Evolutionary conservation across 2,329 filamentous ascomycete genomes (phyloP).

Genomic region (Trichophyton benhamiae): DNA sequence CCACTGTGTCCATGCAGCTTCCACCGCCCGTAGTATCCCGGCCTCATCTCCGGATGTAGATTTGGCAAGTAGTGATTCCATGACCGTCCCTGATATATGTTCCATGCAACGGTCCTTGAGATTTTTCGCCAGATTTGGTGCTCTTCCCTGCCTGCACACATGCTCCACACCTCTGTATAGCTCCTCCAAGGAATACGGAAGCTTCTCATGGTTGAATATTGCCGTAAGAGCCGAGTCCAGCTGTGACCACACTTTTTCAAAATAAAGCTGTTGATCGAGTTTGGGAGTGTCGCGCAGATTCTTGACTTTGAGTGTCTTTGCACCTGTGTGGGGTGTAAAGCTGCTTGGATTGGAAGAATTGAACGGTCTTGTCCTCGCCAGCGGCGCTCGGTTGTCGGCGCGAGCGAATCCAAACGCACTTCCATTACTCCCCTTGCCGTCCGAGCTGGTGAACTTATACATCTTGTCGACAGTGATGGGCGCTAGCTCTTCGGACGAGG

Average conservation of each 20-base stretch:
- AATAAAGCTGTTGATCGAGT: constrained; percentile 62
- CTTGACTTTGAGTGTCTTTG: constrained; percentile 85
- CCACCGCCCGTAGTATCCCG: constrained; percentile 49
- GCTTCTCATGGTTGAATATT: constrained; percentile 55
- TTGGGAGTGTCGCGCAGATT: constrained; percentile 61
- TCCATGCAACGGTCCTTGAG: constrained; percentile 54
- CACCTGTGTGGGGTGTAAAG: constrained; percentile 63
- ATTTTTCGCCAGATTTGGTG: constrained; percentile 53
- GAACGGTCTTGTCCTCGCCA: background rate
- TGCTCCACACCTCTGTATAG: constrained; percentile 88
- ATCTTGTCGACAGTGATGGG: constrained; percentile 35
- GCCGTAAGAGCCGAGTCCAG: constrained; percentile 59
- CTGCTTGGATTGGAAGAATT: constrained; percentile 29
- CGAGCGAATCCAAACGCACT: constrained; percentile 16
- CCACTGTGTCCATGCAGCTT: constrained; percentile 64
- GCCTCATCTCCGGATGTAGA: constrained; percentile 46
- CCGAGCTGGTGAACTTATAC: constrained; percentile 40
- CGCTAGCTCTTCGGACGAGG: background rate
- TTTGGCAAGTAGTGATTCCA: constrained; percentile 46
- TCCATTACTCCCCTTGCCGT: constrained; percentile 23
- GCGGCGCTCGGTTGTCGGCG: background rate
- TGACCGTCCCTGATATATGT: constrained; percentile 48
- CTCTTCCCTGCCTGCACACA: constrained; percentile 66
- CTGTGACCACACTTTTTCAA: constrained; percentile 61
- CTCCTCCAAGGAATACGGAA: constrained; percentile 67